phyloP scores from a whole-genome alignment of 352 stramenopile genomes.

The Ophiocytium majus region DNA sequence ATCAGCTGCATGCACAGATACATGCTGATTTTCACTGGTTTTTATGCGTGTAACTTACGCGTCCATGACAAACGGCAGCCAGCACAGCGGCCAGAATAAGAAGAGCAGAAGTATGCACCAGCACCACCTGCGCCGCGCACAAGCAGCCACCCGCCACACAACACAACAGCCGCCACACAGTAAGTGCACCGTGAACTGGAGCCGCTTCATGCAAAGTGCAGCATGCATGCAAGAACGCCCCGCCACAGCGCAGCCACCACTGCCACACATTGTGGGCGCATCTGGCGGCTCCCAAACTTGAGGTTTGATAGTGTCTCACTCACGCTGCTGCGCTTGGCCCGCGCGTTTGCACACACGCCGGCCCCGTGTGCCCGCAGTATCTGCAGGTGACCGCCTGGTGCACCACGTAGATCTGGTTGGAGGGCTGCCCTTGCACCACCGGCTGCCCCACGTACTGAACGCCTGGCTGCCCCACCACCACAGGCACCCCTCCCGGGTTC shows the following conservation, averaged over 20 bases:
- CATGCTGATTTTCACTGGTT: no score
- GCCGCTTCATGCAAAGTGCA: no score
- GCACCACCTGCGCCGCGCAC: neutral
- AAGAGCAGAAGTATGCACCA: neutral
- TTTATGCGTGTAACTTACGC: neutral
- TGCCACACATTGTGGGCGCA: no score
- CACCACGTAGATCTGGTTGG: neutral
- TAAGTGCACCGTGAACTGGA: neutral
- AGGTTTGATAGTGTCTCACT: neutral
- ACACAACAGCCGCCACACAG: neutral
- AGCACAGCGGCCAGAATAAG: neutral
- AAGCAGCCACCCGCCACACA: no score
- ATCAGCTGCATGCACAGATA: no score
- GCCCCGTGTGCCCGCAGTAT: neutral
- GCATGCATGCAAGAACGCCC: no score
- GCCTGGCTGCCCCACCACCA: no score
- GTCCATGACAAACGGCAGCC: neutral
- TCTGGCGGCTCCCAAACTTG: no score
- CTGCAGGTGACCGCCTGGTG: neutral
- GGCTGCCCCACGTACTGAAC: neutral
- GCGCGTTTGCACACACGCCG: neutral
- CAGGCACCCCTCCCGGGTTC: no score
- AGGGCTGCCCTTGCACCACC: neutral
- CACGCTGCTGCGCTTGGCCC: neutral
- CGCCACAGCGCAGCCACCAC: no score